Percentiles rank a stretch among this genome's conserved stretches.
Conservation (phyloP, 2,329 filamentous ascomycete species). For the Penicillium capsulatum region DNA sequence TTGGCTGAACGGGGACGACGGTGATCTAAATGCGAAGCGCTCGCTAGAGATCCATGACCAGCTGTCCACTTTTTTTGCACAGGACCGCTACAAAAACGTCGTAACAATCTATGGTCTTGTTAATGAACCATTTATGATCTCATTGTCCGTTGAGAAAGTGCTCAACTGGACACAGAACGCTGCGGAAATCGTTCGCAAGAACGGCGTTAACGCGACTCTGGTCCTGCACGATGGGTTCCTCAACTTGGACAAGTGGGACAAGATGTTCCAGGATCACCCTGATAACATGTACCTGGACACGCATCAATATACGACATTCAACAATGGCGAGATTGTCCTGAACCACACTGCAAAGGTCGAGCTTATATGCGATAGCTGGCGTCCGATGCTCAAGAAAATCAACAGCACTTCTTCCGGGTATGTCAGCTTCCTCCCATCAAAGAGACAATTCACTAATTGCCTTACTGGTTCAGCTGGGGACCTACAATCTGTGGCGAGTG, state of each 20-base stretch:
- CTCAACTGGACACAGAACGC: slow-evolving; percentile 75
- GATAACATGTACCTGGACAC: slow-evolving; percentile 80
- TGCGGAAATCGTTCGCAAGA: slow-evolving; percentile 66
- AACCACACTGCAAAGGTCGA: slow-evolving; percentile 78
- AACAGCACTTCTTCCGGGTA: slow-evolving; percentile 68
- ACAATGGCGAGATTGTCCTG: slow-evolving; percentile 76
- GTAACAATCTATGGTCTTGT: slow-evolving; percentile 88
- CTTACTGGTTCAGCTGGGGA: slow-evolving; percentile 57
- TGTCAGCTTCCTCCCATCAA: slow-evolving; percentile 10
- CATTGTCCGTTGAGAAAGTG: slow-evolving; percentile 61
- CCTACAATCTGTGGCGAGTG: slow-evolving; percentile 95
- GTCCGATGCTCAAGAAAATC: slow-evolving; percentile 67
- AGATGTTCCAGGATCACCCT: slow-evolving; percentile 66
- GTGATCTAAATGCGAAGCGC: slow-evolving; percentile 70
- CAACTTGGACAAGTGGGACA: slow-evolving; percentile 86
- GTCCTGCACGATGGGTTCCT: slow-evolving; percentile 95
- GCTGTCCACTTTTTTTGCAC: slow-evolving; percentile 86
- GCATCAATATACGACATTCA: slow-evolving; percentile 98
- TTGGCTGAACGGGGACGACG: slow-evolving; percentile 90
- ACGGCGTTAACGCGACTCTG: slow-evolving; percentile 68
- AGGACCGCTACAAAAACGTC: slow-evolving; percentile 87
- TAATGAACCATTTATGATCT: slow-evolving; percentile 89
- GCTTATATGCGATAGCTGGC: slow-evolving; percentile 86
- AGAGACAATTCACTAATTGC: slow-evolving; percentile 1
- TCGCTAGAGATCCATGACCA: slow-evolving; percentile 83